phyloP scores from a whole-genome alignment of 2,329 filamentous ascomycete species.

The Beauveria australis region DNA sequence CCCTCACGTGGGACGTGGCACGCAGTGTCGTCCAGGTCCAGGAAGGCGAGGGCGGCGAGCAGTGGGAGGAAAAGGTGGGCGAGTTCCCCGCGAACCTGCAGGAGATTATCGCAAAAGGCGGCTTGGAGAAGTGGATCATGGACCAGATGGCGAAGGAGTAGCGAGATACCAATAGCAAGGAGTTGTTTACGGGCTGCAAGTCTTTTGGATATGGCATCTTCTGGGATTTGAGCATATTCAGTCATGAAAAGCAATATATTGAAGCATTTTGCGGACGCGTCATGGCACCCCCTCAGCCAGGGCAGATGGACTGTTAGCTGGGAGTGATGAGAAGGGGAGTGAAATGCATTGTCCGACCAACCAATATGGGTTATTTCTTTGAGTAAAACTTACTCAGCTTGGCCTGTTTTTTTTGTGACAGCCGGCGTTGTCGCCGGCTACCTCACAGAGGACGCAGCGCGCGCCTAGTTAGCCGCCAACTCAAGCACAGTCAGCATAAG shows the following conservation, averaged over 20 bases:
- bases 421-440: too few species aligned
- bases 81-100: conserved; percentile 18
- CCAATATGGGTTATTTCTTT: too few species aligned
- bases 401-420: too few species aligned
- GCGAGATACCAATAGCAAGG: background rate
- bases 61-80: conserved; percentile 19
- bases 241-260: background rate
- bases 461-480: too few species aligned
- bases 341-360: too few species aligned
- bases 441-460: too few species aligned
- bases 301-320: too few species aligned
- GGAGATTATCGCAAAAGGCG: conserved; percentile 19
- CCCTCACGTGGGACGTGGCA: conserved; percentile 15
- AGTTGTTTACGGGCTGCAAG: background rate
- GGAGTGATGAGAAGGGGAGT: too few species aligned
- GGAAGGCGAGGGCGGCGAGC: conserved; percentile 15
- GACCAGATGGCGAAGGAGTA: conserved; percentile 24
- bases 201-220: background rate
- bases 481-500: too few species aligned
- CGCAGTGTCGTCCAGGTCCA: conserved; percentile 15
- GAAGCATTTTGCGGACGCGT: too few species aligned
- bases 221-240: background rate
- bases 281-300: too few species aligned
- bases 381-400: too few species aligned
- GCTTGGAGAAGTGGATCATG: conserved; percentile 17